Evolutionary conservation across 192 early-diverging fungal species (phyloP).

Genomic region (Mortierella alpina): DNA sequence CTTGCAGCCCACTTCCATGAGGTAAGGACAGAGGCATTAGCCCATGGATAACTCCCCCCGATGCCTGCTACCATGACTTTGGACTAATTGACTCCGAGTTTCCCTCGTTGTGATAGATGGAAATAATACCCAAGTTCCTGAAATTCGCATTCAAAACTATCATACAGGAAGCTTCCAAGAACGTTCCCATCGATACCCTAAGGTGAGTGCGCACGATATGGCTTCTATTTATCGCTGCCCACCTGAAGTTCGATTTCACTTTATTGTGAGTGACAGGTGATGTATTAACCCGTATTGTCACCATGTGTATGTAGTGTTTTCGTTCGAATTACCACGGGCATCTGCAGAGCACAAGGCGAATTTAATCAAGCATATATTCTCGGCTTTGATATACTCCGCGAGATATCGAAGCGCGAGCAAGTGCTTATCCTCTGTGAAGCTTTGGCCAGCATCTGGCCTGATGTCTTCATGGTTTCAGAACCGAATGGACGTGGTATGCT

Average conservation of each 20-base stretch:
- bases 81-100: not conserved
- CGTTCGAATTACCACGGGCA: constrained; percentile 16
- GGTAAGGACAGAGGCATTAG: constrained; percentile 15
- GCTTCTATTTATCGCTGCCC: no score
- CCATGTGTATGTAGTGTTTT: constrained; percentile 18
- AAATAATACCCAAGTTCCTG: constrained; percentile 15
- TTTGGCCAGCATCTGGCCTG: constrained; percentile 38
- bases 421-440: constrained; percentile 29
- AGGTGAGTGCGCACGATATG: not conserved
- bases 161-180: not conserved
- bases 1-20: constrained; percentile 14
- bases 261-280: not conserved
- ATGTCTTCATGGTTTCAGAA: constrained; percentile 3
- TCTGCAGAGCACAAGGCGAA: constrained; percentile 2
- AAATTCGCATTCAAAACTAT: constrained; percentile 2
- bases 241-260: no score
- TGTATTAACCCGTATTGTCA: not conserved
- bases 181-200: not conserved
- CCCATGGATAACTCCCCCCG: not conserved
- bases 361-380: constrained; percentile 1
- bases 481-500: not conserved
- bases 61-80: no score
- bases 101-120: constrained; percentile 7
- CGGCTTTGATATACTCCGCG: constrained; percentile 28
- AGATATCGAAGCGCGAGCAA: constrained; percentile 8